Conservation (phyloP, 1,284 basidiomycete species). For the Cutaneotrichosporon sp. region DNA sequence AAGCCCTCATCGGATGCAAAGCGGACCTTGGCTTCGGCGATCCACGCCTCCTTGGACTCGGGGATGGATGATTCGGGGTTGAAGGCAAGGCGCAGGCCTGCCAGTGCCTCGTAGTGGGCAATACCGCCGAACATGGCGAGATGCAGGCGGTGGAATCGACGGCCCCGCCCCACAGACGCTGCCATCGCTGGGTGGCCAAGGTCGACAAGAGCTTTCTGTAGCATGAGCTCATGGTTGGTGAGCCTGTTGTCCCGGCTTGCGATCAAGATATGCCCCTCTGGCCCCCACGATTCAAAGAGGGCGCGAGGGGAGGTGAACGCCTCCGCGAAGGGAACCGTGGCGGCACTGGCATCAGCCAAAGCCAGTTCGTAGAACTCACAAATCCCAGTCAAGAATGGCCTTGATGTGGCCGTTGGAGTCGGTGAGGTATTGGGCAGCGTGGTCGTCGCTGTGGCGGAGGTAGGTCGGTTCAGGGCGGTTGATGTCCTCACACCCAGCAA, state of each 20-base stretch:
- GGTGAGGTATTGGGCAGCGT: not conserved
- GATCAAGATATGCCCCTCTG: too few relatives aligned
- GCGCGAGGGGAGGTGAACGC: not conserved
- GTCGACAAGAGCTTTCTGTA: not conserved
- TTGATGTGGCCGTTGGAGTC: not conserved
- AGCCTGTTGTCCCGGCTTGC: not conserved
- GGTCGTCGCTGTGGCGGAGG: not conserved
- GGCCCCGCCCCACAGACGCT: not conserved
- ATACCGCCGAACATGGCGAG: not conserved
- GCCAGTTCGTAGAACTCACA: not conserved
- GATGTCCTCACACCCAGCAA: not conserved
- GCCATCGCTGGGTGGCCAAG: not conserved
- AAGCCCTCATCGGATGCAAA: not conserved
- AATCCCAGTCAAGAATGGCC: not conserved
- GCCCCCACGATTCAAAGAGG: not conserved
- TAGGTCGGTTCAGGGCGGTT: not conserved
- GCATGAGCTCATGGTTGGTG: not conserved
- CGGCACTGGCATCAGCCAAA: not conserved
- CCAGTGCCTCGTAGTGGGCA: not conserved
- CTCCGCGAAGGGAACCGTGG: not conserved
- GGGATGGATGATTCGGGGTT: not conserved
- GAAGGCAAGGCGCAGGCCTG: not conserved
- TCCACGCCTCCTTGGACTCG: not conserved
- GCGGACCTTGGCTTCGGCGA: not conserved
- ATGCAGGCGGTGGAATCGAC: not conserved